Base-by-base conservation (phyloP, 306 rosid genomes). In the Prunus padus region DNA sequence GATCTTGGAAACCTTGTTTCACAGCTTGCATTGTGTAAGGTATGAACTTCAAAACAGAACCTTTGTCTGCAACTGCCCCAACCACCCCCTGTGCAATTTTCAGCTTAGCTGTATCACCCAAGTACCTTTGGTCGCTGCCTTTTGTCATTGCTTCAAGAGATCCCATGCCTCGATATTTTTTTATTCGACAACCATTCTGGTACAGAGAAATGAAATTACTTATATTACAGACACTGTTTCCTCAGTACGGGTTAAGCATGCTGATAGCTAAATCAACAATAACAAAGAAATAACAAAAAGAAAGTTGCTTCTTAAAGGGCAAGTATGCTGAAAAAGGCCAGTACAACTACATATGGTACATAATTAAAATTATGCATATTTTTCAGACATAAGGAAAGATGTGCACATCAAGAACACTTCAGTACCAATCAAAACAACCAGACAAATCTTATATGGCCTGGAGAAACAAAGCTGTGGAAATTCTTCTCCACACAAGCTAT, bases 21-120 rank as follows among this genome's bases (percentile, higher is more conserved):
- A 95, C 97, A 15, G 97, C 99, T 95, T 95, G 99, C 88, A 89
- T 76, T 67, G 98, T 85, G 88, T 95, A 95, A 44, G 99, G 97
- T 64, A 95, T 76, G 80, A 92, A 90, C 88, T 88, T 89, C 84
- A 95, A 77, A 37, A 92, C 90, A 63, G 99, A 95, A 67, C 97
- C 98, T 85, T 95, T 95, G 73, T 96, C 97, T 72, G 88, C 91
- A 71, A 95, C 97, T 20, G 93, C 91, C 79, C 99, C 99, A 79
- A 92, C 98, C 74, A 95, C 98, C 25, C 97, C 98, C 54, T 90
- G 98, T 61, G 98, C 98, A 81, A 95, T 90, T 86, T 95, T 95
- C 64, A 95, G 90, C 79, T 89, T 90, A 10, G 93, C 91, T 25
- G 86, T 89, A 46, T 95, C 99, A 5, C 97, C 98, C 77, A 92